Conservation (phyloP, 2,329 filamentous ascomycete genomes). For the Aspergillus sp. region DNA sequence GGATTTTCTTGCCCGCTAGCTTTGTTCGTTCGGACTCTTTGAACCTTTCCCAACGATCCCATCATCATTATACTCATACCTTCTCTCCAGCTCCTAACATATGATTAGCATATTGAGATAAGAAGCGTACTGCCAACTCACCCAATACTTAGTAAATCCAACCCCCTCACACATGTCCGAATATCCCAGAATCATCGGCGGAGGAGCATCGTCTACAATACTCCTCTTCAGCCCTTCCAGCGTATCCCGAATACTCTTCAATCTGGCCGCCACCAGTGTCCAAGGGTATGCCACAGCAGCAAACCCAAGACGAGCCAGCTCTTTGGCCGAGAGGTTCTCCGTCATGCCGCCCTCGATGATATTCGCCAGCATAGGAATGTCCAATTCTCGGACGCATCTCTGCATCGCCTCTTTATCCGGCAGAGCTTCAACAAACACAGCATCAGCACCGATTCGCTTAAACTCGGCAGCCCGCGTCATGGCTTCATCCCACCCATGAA, state of each 20-base stretch:
- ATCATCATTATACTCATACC: background rate
- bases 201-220: conserved; percentile 38
- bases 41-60: background rate
- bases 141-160: conserved; percentile 42
- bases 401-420: conserved; percentile 45
- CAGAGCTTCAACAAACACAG: conserved; percentile 47
- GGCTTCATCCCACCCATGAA: conserved; percentile 44
- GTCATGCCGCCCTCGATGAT: conserved; percentile 45
- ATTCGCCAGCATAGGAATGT: conserved; percentile 43
- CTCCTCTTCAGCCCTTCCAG: conserved; percentile 40
- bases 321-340: conserved; percentile 39
- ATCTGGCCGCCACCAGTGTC: conserved; percentile 44
- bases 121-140: background rate
- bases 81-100: conserved; percentile 12
- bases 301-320: conserved; percentile 41
- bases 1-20: too few relatives aligned
- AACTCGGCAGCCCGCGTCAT: conserved; percentile 42
- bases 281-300: conserved; percentile 45
- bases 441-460: conserved; percentile 44
- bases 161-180: conserved; percentile 46
- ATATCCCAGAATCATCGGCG: conserved; percentile 44
- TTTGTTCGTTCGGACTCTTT: too few relatives aligned
- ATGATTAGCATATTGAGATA: background rate
- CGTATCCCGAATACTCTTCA: conserved; percentile 38
- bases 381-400: conserved; percentile 33